These are phyloP conservation scores for Escovopsis weberi DNA, from an alignment of 2,329 filamentous ascomycete genomes.

Conservation along the genomic window DNA sequence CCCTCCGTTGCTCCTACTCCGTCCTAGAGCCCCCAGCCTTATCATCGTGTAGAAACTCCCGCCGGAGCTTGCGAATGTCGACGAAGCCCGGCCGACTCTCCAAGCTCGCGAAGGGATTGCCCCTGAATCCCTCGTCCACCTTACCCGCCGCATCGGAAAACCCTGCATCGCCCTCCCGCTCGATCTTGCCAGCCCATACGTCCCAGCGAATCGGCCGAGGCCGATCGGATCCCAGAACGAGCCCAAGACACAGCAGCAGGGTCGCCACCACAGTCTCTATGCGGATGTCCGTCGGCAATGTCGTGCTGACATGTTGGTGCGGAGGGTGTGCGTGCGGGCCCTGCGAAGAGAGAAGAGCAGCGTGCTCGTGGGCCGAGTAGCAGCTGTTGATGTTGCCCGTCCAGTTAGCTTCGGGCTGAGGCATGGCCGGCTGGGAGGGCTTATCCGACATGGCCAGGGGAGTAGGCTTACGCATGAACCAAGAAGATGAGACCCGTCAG, in stretches of 20 bases:
- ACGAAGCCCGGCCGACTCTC: conserved; percentile 76
- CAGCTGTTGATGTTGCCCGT: conserved; percentile 41
- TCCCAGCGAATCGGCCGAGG: conserved; percentile 77
- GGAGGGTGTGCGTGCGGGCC: conserved; percentile 26
- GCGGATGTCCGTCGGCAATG: conserved; percentile 71
- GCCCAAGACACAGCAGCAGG: conserved; percentile 64
- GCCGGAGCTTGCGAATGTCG: conserved; percentile 70
- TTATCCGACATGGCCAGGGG: background rate
- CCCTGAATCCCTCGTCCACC: conserved; percentile 53
- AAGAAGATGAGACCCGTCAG: conserved; percentile 1
- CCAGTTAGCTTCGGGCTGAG: background rate
- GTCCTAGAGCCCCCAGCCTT: too few species aligned
- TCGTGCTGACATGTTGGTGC: conserved; percentile 24
- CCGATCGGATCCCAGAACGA: conserved; percentile 63
- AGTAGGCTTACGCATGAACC: background rate
- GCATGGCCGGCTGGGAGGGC: background rate
- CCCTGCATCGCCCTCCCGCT: conserved; percentile 53
- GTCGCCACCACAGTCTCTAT: conserved; percentile 75
- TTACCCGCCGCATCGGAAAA: conserved; percentile 44
- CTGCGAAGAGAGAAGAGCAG: conserved; percentile 49
- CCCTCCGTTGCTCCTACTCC: background rate
- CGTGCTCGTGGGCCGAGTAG: conserved; percentile 92
- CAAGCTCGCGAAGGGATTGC: conserved; percentile 66
- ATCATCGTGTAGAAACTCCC: conserved; percentile 40
- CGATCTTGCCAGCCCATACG: conserved; percentile 71